phyloP scores from a whole-genome alignment of 352 stramenopile genomes.

The Pythium dissotocum region DNA sequence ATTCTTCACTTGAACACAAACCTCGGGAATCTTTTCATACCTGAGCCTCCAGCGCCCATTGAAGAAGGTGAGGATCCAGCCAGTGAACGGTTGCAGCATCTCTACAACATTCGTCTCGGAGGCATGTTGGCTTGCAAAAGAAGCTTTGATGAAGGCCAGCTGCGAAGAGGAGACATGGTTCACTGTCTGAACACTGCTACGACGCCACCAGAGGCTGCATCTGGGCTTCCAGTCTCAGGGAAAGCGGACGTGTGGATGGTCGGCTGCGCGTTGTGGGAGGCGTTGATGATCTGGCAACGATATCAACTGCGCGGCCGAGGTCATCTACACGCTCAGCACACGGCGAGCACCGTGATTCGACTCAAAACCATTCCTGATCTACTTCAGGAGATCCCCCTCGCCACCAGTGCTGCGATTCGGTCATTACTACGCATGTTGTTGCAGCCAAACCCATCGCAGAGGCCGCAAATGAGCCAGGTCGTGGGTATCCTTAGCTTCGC shows the following conservation, averaged over 20 bases:
- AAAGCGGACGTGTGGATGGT: conserved; percentile 75
- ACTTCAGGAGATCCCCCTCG: conserved; percentile 47
- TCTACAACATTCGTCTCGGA: conserved; percentile 35
- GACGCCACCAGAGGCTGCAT: conserved; percentile 42
- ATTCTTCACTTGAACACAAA: conserved; percentile 62
- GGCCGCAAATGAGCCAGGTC: conserved; percentile 60
- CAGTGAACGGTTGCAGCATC: neutral
- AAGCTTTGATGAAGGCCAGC: conserved; percentile 34
- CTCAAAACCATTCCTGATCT: conserved; percentile 46
- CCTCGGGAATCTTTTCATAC: conserved; percentile 48
- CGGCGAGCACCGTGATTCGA: conserved; percentile 28
- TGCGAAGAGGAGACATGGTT: conserved; percentile 35
- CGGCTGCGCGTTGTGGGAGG: conserved; percentile 53
- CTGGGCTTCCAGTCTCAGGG: conserved; percentile 27
- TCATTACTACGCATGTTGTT: conserved; percentile 69
- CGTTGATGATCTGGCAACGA: conserved; percentile 54
- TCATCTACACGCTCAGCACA: neutral
- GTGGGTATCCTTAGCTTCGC: conserved; percentile 57
- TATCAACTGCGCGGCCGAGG: conserved; percentile 30
- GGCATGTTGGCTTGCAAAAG: conserved; percentile 48
- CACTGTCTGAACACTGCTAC: conserved; percentile 43
- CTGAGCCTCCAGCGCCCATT: neutral
- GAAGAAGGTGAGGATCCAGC: neutral
- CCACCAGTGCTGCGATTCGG: conserved; percentile 39
- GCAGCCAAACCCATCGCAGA: conserved; percentile 54